Percentiles rank a stretch among this genome's conserved stretches.
phyloP scores from a whole-genome alignment of 2,329 filamentous ascomycete genomes.

The Metarhizium anisopliae region DNA sequence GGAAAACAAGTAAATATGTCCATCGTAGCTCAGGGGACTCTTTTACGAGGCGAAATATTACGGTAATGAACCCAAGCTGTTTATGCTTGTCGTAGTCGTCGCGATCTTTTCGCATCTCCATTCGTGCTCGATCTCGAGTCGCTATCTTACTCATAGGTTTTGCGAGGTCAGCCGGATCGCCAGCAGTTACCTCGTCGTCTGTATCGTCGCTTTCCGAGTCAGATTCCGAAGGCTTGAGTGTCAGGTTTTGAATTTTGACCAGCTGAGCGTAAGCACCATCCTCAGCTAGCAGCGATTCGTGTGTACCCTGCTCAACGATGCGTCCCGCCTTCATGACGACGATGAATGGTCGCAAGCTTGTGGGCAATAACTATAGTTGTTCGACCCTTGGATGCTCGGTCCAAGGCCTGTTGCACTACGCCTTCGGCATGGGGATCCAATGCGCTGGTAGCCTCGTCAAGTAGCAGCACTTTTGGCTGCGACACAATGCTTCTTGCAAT shows the following conservation, averaged over 20 bases:
- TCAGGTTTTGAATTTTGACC: background rate
- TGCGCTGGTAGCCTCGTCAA: slow-evolving; percentile 88
- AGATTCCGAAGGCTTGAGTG: background rate
- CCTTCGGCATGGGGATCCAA: slow-evolving; percentile 90
- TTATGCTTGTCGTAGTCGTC: no score
- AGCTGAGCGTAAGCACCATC: slow-evolving; percentile 8
- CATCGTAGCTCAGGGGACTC: slow-evolving; percentile 27
- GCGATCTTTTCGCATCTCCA: no score
- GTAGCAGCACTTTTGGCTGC: slow-evolving; percentile 82
- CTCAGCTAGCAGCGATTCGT: slow-evolving; percentile 41
- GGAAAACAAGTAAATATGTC: slow-evolving; percentile 24
- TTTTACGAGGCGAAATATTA: slow-evolving; percentile 24
- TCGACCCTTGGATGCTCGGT: slow-evolving; percentile 67
- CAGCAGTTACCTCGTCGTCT: background rate
- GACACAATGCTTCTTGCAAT: slow-evolving; percentile 46
- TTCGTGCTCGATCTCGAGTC: no score
- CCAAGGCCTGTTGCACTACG: slow-evolving; percentile 77
- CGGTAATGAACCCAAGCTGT: background rate
- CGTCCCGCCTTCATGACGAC: slow-evolving; percentile 49
- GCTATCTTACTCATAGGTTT: no score
- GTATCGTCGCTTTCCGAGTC: background rate
- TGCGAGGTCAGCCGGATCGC: background rate
- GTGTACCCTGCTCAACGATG: slow-evolving; percentile 48
- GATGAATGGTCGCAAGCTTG: slow-evolving; percentile 79
- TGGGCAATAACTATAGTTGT: slow-evolving; percentile 68